phyloP scores from a whole-genome alignment of 805 yeast genomes.

The Phaffomyces thermotolerans region DNA sequence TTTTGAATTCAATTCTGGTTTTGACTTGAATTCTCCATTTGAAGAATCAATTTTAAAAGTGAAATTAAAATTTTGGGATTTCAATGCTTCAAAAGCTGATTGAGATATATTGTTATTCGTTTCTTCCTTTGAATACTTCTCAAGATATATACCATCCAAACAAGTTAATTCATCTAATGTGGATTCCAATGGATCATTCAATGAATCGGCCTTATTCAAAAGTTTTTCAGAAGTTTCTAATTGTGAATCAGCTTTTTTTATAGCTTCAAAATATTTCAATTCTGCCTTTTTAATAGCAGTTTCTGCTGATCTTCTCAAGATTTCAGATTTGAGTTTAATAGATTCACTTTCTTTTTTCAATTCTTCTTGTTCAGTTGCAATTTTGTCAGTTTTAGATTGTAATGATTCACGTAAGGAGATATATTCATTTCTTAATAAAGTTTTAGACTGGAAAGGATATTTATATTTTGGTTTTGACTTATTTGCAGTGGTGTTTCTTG shows the following conservation, averaged over 20 bases:
- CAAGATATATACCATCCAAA: neutral
- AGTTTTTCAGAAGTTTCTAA: neutral
- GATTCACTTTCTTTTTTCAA: too few relatives aligned
- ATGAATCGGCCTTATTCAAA: neutral
- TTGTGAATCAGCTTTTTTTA: neutral
- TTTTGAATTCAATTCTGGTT: neutral
- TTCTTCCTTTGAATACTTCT: neutral
- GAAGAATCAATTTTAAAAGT: neutral
- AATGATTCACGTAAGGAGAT: too few relatives aligned
- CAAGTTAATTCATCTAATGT: neutral
- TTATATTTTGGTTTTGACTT: too few relatives aligned
- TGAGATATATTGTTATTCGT: neutral
- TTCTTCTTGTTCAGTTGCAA: too few relatives aligned
- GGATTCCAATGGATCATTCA: neutral
- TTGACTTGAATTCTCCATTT: neutral
- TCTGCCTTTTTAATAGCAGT: neutral
- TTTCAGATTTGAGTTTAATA: neutral
- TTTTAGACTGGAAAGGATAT: too few relatives aligned
- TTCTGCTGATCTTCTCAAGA: conserved; percentile 2
- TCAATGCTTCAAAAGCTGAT: neutral
- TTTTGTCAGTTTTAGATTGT: too few relatives aligned
- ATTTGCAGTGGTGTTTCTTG: too few relatives aligned
- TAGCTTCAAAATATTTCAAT: neutral
- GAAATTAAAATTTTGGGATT: neutral
- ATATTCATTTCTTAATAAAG: too few relatives aligned